Evolutionary conservation across 208 protist species (phyloP).

Genomic region (Acanthamoeba royreba): DNA sequence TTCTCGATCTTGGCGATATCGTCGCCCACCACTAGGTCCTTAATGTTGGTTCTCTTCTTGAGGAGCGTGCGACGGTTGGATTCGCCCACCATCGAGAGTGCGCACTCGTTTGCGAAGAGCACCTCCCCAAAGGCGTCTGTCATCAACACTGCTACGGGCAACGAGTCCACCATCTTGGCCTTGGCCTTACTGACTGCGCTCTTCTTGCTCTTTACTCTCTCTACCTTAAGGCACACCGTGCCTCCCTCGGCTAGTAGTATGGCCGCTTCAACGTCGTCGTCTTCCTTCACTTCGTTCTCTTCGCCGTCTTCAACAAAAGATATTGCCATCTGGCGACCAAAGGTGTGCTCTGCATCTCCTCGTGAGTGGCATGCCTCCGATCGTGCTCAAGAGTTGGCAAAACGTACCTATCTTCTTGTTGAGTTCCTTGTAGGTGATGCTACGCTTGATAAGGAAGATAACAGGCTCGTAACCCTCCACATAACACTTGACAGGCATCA

Average conservation of each 20-base stretch:
- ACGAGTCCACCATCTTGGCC: neutral
- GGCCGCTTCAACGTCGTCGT: neutral
- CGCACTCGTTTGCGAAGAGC: neutral
- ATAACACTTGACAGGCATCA: slow-evolving; percentile 17
- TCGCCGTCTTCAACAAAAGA: neutral
- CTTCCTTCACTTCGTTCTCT: neutral
- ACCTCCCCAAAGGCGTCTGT: neutral
- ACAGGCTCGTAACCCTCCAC: neutral
- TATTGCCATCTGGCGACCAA: neutral
- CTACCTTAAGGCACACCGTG: slow-evolving; percentile 1
- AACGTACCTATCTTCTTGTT: neutral
- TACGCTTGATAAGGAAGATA: neutral
- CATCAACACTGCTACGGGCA: neutral
- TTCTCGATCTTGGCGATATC: neutral
- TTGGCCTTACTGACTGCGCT: neutral
- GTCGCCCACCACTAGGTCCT: neutral
- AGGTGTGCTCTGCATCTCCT: neutral
- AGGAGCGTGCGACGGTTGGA: neutral
- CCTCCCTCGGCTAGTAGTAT: neutral
- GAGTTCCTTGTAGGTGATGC: neutral
- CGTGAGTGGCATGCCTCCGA: too few species aligned
- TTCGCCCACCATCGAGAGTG: neutral
- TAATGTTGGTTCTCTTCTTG: neutral
- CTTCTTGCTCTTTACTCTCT: neutral
- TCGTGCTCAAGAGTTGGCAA: too few species aligned